Conservation (phyloP, 495 filamentous ascomycete genomes). For the Sphaerosporella brunnea region DNA sequence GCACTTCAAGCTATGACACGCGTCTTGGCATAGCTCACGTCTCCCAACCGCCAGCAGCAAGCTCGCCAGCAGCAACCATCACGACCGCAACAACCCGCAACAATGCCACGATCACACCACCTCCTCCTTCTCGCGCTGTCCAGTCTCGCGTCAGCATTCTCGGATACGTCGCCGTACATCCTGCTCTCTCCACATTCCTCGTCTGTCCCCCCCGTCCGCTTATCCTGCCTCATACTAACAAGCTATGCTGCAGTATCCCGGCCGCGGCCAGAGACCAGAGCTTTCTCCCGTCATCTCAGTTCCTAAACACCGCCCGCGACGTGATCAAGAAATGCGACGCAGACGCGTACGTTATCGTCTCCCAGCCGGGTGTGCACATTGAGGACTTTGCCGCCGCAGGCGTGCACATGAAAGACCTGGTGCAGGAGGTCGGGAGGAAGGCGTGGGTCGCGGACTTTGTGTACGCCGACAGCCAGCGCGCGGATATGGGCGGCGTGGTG, state of each 20-base stretch:
- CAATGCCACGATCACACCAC: background rate
- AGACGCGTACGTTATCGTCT: conserved; percentile 61
- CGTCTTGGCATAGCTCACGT: background rate
- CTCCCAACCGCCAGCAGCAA: background rate
- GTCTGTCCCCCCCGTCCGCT: conserved; percentile 8
- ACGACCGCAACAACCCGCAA: background rate
- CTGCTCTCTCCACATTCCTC: conserved; percentile 59
- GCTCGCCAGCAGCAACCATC: background rate
- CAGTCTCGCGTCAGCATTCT: conserved; percentile 39
- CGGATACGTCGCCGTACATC: conserved; percentile 73
- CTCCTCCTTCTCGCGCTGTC: conserved; percentile 1
- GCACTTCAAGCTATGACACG: too few relatives aligned
- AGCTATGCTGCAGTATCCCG: conserved; percentile 28
- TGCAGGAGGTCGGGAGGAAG: conserved; percentile 26
- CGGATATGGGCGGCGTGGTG: conserved; percentile 34
- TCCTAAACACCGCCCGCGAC: conserved; percentile 29
- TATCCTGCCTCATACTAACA: background rate
- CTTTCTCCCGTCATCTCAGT: conserved; percentile 31
- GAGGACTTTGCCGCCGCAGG: conserved; percentile 47
- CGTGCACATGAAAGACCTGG: conserved; percentile 28
- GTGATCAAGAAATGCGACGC: conserved; percentile 52
- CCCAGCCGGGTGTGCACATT: conserved; percentile 58
- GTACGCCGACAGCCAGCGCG: conserved; percentile 5
- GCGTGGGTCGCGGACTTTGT: conserved; percentile 7
- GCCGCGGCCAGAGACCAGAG: conserved; percentile 9